Evolutionary conservation across 495 filamentous ascomycete species (phyloP), one percentile per base, ranked within the genome.

Genomic region (Aspergillus wentii): DNA sequence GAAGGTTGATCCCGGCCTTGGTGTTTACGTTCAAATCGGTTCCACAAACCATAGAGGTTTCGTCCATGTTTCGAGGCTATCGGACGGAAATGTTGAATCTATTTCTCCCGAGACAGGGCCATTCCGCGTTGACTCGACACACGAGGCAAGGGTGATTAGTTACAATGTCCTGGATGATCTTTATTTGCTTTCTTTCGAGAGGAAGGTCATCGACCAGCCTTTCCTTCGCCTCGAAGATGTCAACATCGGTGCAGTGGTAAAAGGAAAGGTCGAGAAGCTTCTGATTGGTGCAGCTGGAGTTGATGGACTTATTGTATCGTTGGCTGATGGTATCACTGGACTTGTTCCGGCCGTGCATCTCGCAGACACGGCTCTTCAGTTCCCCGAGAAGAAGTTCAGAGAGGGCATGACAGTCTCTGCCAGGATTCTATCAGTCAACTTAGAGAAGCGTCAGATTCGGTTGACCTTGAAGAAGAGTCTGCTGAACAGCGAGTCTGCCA

Each of bases 301-400:
- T 29, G 80, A 78, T 40, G 88, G 86, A 38, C 51, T 97, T 13
- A 76, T 96, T 18, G 77, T 98, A 34, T 83, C 80, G 33, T 59
- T 97, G 29, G 80, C 88, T 18, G 88, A 95, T 28, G 83, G 87
- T 21, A 89, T 96, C 41, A 81, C 78, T 30, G 92, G 88, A 23
- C 68, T 94, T 34, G 90, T 96, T 3, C 80, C 88, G 2, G 85
- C 89, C 39, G 80, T 82, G 61, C 92, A 98, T 54, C 69, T 98
- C 49, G 79, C 89, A 27, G 92, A 98, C 61, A 75, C 90, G 15
- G 78, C 76, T 36, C 72, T 98, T 21, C 85, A 92, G 52, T 85
- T 94, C 54, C 92, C 92, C 9, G 92, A 98, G 62, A 89, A 86
- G 64, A 97, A 94, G 55, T 98, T 96, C 68, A 79, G 80, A 31